Base-by-base conservation (phyloP, 352 stramenopile species). In the Phytophthora rubi region DNA sequence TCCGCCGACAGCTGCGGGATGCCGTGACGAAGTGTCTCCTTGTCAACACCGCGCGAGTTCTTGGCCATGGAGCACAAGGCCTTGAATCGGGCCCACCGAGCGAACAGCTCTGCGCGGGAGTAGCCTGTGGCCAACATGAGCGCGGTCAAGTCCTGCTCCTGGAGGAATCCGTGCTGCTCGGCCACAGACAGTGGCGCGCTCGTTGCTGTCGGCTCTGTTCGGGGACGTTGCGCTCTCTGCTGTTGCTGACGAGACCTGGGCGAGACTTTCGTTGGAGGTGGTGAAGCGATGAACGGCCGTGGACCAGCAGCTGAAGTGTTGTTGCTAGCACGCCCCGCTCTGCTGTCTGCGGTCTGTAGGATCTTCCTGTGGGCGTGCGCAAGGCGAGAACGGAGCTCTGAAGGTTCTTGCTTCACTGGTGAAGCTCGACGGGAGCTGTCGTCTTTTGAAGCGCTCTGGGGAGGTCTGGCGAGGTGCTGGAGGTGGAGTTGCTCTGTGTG, bases 21-120 rank as follows among this genome's bases (percentile, higher is more conserved):
- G 2, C 81, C 81, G 30, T 81, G 81, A 15, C 82, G 76, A 39
- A 94, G 88, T 9, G 84, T 92, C 15, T 90, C 75, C 37, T 87
- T 87, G 62, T 94, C 86, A 21, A 90, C 72, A 8, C 86, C 86
- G 8, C 68, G 60, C 9, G 84, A 67, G 9, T 61, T 76, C 9
- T 68, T 75, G 2, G 81, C 73, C 59, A 94, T 80, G 33, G 85
- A 87, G 30, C 79, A 87, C 8, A 94, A 70, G 23, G 86, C 86
- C 58, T 94, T 93, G 70, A 93, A 94, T 13, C 82, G 81, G 16
- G 75, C 73, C 82, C 87, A 94, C 12, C 89, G 76, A 26, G 72
- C 80, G 61, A 90, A 94, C 9, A 94, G 61, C 49, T 92, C 81
- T 4, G 76, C 73, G 16, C 83, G 80, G 16, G 73, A 79, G 68